Conservation (phyloP, 805 yeast species). For the Kluyveromyces lactis region DNA sequence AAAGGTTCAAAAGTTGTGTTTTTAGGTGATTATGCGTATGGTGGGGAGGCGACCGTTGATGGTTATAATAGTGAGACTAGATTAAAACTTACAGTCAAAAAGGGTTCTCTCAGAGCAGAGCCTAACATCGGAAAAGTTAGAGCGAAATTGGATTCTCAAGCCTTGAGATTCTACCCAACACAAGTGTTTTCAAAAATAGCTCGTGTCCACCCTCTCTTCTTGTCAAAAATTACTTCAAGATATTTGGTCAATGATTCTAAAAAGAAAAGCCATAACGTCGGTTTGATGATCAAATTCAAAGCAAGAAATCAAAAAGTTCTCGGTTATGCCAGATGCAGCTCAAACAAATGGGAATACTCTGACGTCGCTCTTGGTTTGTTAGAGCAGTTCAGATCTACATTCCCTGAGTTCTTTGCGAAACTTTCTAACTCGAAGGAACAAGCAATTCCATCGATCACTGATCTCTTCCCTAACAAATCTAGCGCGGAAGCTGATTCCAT, state of each 20-base stretch:
- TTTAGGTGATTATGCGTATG: constrained; percentile 82
- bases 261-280: constrained; percentile 56
- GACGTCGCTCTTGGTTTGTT: constrained; percentile 62
- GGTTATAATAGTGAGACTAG: constrained; percentile 45
- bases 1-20: constrained; percentile 61
- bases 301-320: constrained; percentile 71
- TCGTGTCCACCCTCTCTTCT: constrained; percentile 50
- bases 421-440: constrained; percentile 25
- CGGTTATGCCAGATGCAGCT: constrained; percentile 69
- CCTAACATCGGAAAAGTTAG: constrained; percentile 58
- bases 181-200: constrained; percentile 53
- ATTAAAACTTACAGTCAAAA: constrained; percentile 47
- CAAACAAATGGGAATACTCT: constrained; percentile 76
- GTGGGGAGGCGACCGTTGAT: constrained; percentile 61
- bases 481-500: constrained; percentile 21
- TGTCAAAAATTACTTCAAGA: constrained; percentile 72
- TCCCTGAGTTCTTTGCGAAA: constrained; percentile 50
- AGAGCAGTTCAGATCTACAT: constrained; percentile 48
- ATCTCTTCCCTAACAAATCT: constrained; percentile 31
- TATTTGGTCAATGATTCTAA: constrained; percentile 49
- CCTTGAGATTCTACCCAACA: constrained; percentile 56
- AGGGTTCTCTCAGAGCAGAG: constrained; percentile 40
- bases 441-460: constrained; percentile 24
- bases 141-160: constrained; percentile 47
- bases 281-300: constrained; percentile 79